Percentiles rank a stretch among this genome's conserved stretches.
Conservation (phyloP, 2,329 filamentous ascomycete species). For the Tolypocladium inflatum region DNA sequence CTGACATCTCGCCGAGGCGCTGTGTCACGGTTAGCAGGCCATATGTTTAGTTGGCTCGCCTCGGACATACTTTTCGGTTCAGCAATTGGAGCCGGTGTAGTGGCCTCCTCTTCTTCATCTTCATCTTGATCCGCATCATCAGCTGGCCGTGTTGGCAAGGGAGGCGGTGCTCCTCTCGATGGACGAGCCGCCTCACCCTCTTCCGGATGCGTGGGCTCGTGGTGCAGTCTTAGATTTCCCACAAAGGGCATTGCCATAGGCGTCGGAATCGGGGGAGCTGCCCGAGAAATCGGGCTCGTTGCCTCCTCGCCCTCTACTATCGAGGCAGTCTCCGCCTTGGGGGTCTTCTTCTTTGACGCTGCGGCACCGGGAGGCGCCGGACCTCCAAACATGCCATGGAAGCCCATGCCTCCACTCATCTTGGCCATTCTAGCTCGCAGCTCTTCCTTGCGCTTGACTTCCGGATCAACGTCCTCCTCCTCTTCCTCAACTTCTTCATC, state of each 20-base stretch:
- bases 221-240: constrained; percentile 44
- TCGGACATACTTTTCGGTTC: constrained; percentile 11
- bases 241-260: constrained; percentile 66
- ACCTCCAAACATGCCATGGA: constrained; percentile 85
- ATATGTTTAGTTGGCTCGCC: neutral
- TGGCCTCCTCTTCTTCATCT: constrained; percentile 21
- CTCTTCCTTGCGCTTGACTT: constrained; percentile 76
- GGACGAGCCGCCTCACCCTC: constrained; percentile 18
- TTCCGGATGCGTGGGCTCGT: constrained; percentile 27
- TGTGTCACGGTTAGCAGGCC: constrained; percentile 18
- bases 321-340: constrained; percentile 27
- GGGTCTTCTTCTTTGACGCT: constrained; percentile 40
- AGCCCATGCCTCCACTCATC: constrained; percentile 95
- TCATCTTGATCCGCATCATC: constrained; percentile 20
- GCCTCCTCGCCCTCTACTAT: constrained; percentile 35
- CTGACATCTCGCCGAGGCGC: constrained; percentile 20
- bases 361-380: constrained; percentile 55
- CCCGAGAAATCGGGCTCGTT: constrained; percentile 29
- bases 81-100: constrained; percentile 21
- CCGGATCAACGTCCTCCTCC: constrained; percentile 80
- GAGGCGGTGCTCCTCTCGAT: constrained; percentile 16
- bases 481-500: constrained; percentile 62
- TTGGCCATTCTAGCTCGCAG: constrained; percentile 94
- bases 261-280: constrained; percentile 45
- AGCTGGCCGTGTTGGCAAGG: constrained; percentile 16